Evolutionary conservation across 352 stramenopile genomes (phyloP), one percentile per base, ranked within the genome.

Genomic region (Pythium sp.): DNA sequence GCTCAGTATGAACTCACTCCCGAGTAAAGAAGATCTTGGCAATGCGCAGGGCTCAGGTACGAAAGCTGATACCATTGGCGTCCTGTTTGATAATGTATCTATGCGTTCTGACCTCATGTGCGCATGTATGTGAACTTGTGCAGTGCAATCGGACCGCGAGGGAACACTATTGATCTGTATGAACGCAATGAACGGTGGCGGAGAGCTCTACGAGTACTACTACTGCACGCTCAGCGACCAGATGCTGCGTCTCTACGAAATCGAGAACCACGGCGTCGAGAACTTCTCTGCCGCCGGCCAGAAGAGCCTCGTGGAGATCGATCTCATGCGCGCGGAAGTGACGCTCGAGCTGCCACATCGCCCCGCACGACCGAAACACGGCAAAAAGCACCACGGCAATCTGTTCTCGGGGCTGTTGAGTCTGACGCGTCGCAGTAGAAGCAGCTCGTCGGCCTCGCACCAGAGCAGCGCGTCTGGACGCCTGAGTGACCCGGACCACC

Each of bases 211-310:
- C 34, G 67, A 82, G 49, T 56, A 78, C 30, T 79, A 76, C 59
- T 66, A 78, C 36, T 85, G 77, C 64, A 63, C 63, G 5, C 65
- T 87, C 9, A 69, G 69, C 34, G 62, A 72, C 12, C 73, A 72
- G 46, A 77, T 73, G 36, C 67, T 87, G 43, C 73, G 58, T 12
- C 58, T 84, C 6, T 86, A 74, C 61, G 70, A 78, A 30, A 56
- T 66, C 20, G 65, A 66, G 38, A 64, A 34, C 43, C 58, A 71
- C 26, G 41, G 51, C 26, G 65, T 41, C 6, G 60, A 62, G 5
- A 32, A 58, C 1, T 51, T 58, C 61, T 36, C 65, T 26, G 20
- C 51, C 61, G 14, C 30, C 28, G 32, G 38, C 5, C 5, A 55
- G 65, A 20, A 41, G 14, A 66, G 70, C 20, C 72, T 81, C 56